phyloP scores from a whole-genome alignment of 306 rosid genomes.

The Hippophae tibetana region DNA sequence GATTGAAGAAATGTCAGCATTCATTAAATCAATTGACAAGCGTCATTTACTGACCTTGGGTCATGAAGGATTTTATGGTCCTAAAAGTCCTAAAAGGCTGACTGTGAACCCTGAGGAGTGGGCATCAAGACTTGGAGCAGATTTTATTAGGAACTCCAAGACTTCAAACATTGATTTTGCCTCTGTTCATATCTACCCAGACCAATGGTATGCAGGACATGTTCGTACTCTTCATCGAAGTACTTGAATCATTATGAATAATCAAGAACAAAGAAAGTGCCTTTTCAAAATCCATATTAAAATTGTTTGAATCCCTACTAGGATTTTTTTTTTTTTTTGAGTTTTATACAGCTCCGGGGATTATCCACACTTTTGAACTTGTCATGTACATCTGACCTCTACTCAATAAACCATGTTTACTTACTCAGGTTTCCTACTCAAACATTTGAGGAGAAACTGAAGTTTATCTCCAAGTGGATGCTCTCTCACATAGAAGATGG shows the following conservation, averaged over 20 bases:
- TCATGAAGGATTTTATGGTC: conserved; percentile 95
- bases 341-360: too few relatives aligned
- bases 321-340: too few relatives aligned
- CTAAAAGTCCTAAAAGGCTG: conserved; percentile 52
- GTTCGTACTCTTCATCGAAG: background rate
- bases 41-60: conserved; percentile 84
- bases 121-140: conserved; percentile 93
- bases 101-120: conserved; percentile 79
- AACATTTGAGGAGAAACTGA: conserved; percentile 49
- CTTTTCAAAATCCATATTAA: background rate
- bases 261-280: background rate
- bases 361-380: too few relatives aligned
- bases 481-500: conserved; percentile 91
- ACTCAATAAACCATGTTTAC: background rate
- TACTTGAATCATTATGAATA: conserved; percentile 1
- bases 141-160: conserved; percentile 77
- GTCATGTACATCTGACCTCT: background rate
- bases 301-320: background rate
- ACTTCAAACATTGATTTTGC: conserved; percentile 62
- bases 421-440: conserved; percentile 51
- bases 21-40: conserved; percentile 79
- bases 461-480: conserved; percentile 83
- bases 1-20: conserved; percentile 93
- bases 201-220: conserved; percentile 68
- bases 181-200: conserved; percentile 88